phyloP scores from a whole-genome alignment of 176 grass and related monocot species.

The Secale cereale region DNA sequence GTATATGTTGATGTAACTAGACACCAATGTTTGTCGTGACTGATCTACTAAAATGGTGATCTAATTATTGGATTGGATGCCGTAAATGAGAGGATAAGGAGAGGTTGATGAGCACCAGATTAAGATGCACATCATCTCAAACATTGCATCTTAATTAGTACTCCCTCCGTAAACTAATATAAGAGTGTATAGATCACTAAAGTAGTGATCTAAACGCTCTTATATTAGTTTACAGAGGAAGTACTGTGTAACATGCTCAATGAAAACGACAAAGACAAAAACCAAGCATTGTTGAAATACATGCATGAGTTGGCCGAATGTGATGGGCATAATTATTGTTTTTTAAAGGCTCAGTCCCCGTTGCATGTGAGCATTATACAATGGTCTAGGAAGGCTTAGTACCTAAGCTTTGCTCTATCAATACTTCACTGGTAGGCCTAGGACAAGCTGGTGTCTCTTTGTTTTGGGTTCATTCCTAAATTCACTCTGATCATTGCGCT shows the following conservation, averaged over 20 bases:
- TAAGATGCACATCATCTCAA: background rate
- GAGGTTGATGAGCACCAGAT: background rate
- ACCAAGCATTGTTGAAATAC: conserved; percentile 37
- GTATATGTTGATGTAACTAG: conserved; percentile 7
- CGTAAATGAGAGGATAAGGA: conserved; percentile 8
- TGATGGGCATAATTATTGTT: background rate
- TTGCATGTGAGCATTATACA: background rate
- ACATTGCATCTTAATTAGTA: background rate
- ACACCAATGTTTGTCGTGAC: conserved; percentile 26
- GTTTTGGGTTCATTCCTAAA: background rate
- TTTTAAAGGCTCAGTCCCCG: background rate
- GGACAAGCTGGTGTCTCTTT: background rate
- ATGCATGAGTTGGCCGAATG: conserved; percentile 26
- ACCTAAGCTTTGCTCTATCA: background rate
- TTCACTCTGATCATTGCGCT: background rate
- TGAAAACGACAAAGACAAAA: conserved; percentile 34
- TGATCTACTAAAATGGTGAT: conserved; percentile 24
- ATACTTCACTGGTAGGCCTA: background rate
- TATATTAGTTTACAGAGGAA: no score
- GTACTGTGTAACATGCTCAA: background rate
- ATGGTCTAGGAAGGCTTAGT: background rate
- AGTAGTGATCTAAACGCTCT: no score
- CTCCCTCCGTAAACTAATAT: no score
- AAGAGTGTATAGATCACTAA: no score
- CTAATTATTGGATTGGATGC: conserved; percentile 32